Evolutionary conservation across 345 rosid species (phyloP).

Genomic region (Acer campestre): DNA sequence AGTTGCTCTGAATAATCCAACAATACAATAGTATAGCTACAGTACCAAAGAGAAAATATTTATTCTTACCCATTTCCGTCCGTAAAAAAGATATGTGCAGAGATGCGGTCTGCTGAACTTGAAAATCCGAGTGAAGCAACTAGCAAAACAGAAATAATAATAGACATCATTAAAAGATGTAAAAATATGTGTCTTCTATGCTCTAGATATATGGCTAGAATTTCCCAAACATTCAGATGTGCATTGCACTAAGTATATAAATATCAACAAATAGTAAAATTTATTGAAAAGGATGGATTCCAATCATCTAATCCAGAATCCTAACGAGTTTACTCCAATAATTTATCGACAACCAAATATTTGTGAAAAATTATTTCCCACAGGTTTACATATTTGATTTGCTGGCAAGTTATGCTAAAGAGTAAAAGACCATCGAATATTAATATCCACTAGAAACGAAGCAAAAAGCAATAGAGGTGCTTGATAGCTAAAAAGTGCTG

Average conservation of each 20-base stretch:
- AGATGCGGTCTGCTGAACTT: constrained; percentile 68
- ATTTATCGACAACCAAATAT: neutral
- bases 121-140: constrained; percentile 88
- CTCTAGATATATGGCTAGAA: neutral
- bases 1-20: neutral
- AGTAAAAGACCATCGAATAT: neutral
- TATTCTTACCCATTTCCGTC: constrained; percentile 80
- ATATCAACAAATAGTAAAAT: neutral
- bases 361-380: neutral
- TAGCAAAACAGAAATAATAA: constrained; percentile 24
- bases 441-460: neutral
- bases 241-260: neutral
- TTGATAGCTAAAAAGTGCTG: neutral
- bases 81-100: constrained; percentile 55
- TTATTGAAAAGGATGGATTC: neutral
- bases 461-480: neutral
- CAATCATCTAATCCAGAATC: neutral
- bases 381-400: neutral
- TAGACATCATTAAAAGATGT: constrained; percentile 3
- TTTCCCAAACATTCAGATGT: neutral
- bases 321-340: neutral
- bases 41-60: neutral
- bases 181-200: neutral
- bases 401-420: neutral
- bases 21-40: neutral